These are phyloP conservation scores for Acanthamoeba lenticulata DNA, from an alignment of 208 protist genomes.

Conservation along the genomic window DNA sequence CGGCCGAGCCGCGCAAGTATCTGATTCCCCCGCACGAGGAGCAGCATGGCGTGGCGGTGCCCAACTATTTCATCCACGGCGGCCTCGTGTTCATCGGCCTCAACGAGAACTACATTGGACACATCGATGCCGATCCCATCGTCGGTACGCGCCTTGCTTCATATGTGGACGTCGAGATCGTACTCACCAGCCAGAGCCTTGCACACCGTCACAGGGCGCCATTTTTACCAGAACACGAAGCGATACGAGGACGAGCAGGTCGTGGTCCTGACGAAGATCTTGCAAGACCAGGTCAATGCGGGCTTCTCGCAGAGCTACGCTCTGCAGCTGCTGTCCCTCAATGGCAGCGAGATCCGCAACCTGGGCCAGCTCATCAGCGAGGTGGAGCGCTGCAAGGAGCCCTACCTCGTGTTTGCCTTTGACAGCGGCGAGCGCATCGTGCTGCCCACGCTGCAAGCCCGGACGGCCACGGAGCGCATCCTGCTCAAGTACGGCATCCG, in stretches of 20 bases:
- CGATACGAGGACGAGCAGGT: slow-evolving; percentile 32
- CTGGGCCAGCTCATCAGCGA: neutral
- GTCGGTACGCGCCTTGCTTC: no score
- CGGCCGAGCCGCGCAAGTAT: neutral
- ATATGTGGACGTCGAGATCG: neutral
- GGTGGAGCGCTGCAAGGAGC: neutral
- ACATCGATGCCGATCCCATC: neutral
- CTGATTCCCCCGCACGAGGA: slow-evolving; percentile 23
- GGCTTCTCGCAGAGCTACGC: slow-evolving; percentile 15
- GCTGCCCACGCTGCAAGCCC: neutral
- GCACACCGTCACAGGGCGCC: neutral
- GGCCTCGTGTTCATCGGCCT: slow-evolving; percentile 1
- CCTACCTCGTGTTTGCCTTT: slow-evolving; percentile 6
- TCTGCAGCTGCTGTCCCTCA: slow-evolving; percentile 20
- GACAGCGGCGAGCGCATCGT: slow-evolving; percentile 41
- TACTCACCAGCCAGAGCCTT: neutral
- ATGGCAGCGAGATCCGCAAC: neutral
- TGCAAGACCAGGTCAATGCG: slow-evolving; percentile 37
- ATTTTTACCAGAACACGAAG: slow-evolving; percentile 26
- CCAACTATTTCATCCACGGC: slow-evolving; percentile 11
- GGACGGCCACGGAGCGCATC: slow-evolving; percentile 9
- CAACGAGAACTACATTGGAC: neutral
- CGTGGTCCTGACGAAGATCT: slow-evolving; percentile 26
- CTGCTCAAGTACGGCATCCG: slow-evolving; percentile 20
- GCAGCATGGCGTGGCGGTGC: neutral